Percentiles rank a stretch among this genome's conserved stretches.
Evolutionary conservation across 495 filamentous ascomycete genomes (phyloP).

Genomic region (Penicillium odoratum): DNA sequence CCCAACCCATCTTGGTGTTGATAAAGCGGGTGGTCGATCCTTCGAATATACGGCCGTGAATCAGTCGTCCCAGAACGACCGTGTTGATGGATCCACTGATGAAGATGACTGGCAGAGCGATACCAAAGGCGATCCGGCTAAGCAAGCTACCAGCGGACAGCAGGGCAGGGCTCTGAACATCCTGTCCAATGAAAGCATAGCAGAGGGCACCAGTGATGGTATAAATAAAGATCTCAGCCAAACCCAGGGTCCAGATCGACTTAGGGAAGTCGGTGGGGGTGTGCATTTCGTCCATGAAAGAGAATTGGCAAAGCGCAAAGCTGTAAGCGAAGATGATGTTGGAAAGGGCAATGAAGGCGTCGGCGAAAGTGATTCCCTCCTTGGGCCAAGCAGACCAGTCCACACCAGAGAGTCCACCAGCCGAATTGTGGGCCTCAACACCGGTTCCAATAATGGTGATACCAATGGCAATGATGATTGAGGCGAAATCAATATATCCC

Average conservation of each 20-base stretch:
- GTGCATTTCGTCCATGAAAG: not conserved
- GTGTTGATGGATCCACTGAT: constrained; percentile 61
- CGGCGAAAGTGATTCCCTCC: not conserved
- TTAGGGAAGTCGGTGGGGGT: not conserved
- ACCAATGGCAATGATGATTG: not conserved
- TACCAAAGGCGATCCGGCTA: constrained; percentile 65
- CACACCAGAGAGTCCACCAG: not conserved
- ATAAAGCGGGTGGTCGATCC: constrained; percentile 44
- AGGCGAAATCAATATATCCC: not conserved
- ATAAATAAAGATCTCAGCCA: not conserved
- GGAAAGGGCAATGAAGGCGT: not conserved
- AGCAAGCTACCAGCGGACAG: constrained; percentile 55
- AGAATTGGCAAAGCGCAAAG: not conserved
- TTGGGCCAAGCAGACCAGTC: not conserved
- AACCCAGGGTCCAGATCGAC: not conserved
- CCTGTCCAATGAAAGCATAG: not conserved
- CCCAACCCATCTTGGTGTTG: constrained; percentile 36
- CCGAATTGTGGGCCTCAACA: not conserved
- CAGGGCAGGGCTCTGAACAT: constrained; percentile 23
- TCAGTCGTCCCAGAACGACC: constrained; percentile 54
- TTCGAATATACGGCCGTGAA: constrained; percentile 55
- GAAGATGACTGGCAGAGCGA: constrained; percentile 33
- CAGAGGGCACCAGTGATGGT: not conserved
- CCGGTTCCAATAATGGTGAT: constrained; percentile 5
- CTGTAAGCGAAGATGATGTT: not conserved